Evolutionary conservation across 2,329 filamentous ascomycete species (phyloP).

Genomic region (Stachybotrys echinatus): DNA sequence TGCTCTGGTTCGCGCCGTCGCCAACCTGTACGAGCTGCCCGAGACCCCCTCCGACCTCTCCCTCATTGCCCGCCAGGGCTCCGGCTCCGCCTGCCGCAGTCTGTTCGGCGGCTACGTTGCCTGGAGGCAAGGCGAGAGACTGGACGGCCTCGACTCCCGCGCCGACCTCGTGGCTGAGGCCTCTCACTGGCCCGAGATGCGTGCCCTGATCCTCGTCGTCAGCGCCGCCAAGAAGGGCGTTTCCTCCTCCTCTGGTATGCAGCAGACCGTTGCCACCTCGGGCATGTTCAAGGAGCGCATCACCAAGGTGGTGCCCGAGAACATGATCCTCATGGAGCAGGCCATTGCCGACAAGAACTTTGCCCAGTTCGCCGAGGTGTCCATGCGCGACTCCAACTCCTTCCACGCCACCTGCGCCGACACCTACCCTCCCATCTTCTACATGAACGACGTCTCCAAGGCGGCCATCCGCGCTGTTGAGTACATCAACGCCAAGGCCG

Average conservation of each 20-base stretch:
- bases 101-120: slow-evolving; percentile 95
- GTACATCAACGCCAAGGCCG: slow-evolving; percentile 75
- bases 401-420: slow-evolving; percentile 96
- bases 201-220: slow-evolving; percentile 83
- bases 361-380: slow-evolving; percentile 77
- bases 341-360: slow-evolving; percentile 79
- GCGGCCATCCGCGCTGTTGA: slow-evolving; percentile 87
- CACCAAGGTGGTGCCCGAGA: slow-evolving; percentile 68
- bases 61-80: slow-evolving; percentile 86
- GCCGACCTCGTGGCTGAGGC: slow-evolving; percentile 86
- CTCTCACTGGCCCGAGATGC: slow-evolving; percentile 93
- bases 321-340: slow-evolving; percentile 81
- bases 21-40: slow-evolving; percentile 83
- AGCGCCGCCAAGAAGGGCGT: slow-evolving; percentile 95
- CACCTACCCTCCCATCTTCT: slow-evolving; percentile 96
- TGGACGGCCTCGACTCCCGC: slow-evolving; percentile 79
- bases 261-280: slow-evolving; percentile 88
- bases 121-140: slow-evolving; percentile 74
- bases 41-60: slow-evolving; percentile 78
- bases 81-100: slow-evolving; percentile 87
- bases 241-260: slow-evolving; percentile 90
- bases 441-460: slow-evolving; percentile 90
- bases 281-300: slow-evolving; percentile 79
- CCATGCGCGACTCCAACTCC: slow-evolving; percentile 94
- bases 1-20: slow-evolving; percentile 75